These are phyloP conservation scores for Ramalina intermedia DNA, from an alignment of 495 filamentous ascomycete genomes.

Conservation along the genomic window DNA sequence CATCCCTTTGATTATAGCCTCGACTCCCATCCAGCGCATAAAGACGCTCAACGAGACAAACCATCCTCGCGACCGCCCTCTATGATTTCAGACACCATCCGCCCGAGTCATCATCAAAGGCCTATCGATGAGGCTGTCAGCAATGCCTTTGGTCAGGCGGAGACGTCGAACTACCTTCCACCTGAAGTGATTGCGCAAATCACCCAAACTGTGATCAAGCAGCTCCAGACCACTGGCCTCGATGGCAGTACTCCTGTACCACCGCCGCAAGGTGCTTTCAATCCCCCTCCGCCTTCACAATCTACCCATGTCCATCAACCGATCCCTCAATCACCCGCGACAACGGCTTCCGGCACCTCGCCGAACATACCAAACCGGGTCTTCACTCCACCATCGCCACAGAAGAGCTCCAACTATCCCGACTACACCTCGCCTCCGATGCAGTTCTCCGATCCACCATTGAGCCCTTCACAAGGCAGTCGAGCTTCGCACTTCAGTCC, in stretches of 20 bases:
- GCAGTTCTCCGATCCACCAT: conserved; percentile 8
- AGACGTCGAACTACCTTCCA: conserved; percentile 25
- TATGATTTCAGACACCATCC: conserved; percentile 15
- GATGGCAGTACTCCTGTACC: conserved; percentile 16
- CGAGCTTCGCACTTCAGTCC: neutral
- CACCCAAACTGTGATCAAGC: conserved; percentile 39
- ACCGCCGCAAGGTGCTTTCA: conserved; percentile 17
- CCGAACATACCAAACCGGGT: conserved; percentile 20
- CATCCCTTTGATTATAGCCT: neutral
- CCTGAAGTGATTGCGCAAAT: conserved; percentile 36
- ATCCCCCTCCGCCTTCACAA: conserved; percentile 9
- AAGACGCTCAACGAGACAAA: neutral
- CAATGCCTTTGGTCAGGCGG: conserved; percentile 28
- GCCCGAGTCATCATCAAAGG: conserved; percentile 19
- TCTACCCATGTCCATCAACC: conserved; percentile 9
- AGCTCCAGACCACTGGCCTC: conserved; percentile 32
- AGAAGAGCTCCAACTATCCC: conserved; percentile 14
- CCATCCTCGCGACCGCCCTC: neutral
- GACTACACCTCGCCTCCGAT: conserved; percentile 15
- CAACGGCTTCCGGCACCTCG: conserved; percentile 21
- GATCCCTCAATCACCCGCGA: conserved; percentile 15
- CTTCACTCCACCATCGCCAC: conserved; percentile 30
- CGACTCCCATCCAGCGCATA: neutral
- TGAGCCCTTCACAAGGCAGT: conserved; percentile 4
- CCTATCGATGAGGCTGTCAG: conserved; percentile 36